Percentiles rank a stretch among this genome's conserved stretches.
These are phyloP conservation scores for Mycena crocata DNA, from an alignment of 768 basidiomycete species.

Conservation along the genomic window DNA sequence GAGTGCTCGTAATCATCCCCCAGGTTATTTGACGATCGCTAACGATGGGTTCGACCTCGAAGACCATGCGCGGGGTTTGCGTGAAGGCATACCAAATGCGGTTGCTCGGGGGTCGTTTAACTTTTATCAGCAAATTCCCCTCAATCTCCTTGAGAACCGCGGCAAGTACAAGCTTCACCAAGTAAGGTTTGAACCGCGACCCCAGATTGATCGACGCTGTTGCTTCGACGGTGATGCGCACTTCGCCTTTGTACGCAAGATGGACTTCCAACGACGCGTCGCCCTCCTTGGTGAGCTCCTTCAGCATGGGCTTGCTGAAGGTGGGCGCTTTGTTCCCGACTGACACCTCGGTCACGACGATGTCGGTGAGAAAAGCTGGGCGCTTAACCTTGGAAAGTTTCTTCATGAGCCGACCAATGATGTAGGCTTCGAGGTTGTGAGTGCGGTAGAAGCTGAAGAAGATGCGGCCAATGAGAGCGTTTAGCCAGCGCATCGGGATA, in stretches of 20 bases:
- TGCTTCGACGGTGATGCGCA: constrained; percentile 91
- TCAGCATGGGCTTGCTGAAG: constrained; percentile 97
- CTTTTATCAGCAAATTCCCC: constrained; percentile 88
- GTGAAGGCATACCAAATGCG: constrained; percentile 98
- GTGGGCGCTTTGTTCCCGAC: constrained; percentile 88
- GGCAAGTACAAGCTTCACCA: constrained; percentile 90
- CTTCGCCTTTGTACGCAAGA: constrained; percentile 85
- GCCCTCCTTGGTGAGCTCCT: constrained; percentile 94
- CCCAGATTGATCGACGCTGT: constrained; percentile 89
- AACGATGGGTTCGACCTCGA: constrained; percentile 94
- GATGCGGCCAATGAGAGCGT: constrained; percentile 90
- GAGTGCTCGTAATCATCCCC: constrained; percentile 90
- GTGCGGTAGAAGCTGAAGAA: constrained; percentile 95
- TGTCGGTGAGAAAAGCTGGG: constrained; percentile 85
- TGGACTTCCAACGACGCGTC: constrained; percentile 92
- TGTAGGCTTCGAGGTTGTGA: constrained; percentile 80
- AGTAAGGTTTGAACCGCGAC: constrained; percentile 87
- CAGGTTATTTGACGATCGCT: constrained; percentile 95
- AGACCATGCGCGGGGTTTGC: constrained; percentile 84
- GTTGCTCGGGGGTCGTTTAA: constrained; percentile 96
- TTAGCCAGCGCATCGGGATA: constrained; percentile 97
- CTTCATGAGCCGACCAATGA: constrained; percentile 91
- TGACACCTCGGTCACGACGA: constrained; percentile 89
- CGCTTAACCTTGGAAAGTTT: constrained; percentile 93
- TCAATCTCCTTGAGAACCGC: constrained; percentile 90